Evolutionary conservation across 768 basidiomycete species (phyloP), one percentile per base, ranked within the genome.

Genomic region (Trametes coccinea): DNA sequence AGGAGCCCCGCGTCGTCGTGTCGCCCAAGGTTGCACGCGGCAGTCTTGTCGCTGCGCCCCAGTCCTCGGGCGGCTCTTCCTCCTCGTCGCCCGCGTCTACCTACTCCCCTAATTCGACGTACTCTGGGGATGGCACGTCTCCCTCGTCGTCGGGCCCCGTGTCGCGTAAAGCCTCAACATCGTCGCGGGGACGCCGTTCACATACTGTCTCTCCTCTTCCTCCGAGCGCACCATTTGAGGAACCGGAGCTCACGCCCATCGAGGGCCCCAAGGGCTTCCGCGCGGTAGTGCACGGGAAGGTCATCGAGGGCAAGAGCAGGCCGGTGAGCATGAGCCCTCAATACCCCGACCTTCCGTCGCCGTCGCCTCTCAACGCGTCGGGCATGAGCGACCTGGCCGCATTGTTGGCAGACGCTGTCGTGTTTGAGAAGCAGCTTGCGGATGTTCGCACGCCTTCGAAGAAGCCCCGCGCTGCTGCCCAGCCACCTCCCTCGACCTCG

Each of bases 271-370:
- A 62, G 41, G 69, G 70, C 34, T 75, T 75, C 66, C 68, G 53
- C 47, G 74, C 74, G 2, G 71, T 75, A 29, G 75, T 75, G 31
- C 75, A 75, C 44, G 64, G 68, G 40, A 72, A 71, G 60, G 67
- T 69, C 0, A 47, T 58, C 0, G 68, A 71, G 46, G 52, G 55
- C 39, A 64, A 59, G 62, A 63, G 49, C 30, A 58, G 54, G 2
- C 62, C 60, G 14, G 60, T 59, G 29, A 61, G 59, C 37, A 27
- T 59, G 44, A 56, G 51, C 44, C 27, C 47, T 14, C 62, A 64
- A 29, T 59, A 64, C 31, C 41, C 47, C 10, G 62, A 64, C 30
- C 45, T 64, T 9, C 62, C 62, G 5, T 64, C 62, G 3, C 62
- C 62, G 1, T 60, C 58, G 11, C 62, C 62, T 7, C 37, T 64